phyloP scores from a whole-genome alignment of 2,329 filamentous ascomycete species.

The Colletotrichum navitas region DNA sequence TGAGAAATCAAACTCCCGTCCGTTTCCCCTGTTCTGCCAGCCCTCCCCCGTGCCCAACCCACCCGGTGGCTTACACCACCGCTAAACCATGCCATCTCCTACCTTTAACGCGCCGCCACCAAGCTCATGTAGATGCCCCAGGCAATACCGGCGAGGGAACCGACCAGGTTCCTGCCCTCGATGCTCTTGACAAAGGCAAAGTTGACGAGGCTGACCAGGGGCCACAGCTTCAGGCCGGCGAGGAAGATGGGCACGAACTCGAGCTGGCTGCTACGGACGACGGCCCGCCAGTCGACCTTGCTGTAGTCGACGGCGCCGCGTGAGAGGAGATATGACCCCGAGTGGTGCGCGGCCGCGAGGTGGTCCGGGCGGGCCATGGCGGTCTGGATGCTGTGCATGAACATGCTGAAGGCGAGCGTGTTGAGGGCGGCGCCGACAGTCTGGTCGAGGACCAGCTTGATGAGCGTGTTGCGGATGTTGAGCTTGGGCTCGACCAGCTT shows the following conservation, averaged over 20 bases:
- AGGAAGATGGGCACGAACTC: constrained; percentile 75
- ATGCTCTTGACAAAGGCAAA: constrained; percentile 78
- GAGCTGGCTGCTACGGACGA: constrained; percentile 58
- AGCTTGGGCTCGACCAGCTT: constrained; percentile 63
- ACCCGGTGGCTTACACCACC: background rate
- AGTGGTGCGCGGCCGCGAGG: constrained; percentile 52
- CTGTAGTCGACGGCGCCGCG: constrained; percentile 58
- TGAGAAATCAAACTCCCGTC: background rate
- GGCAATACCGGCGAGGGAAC: constrained; percentile 76
- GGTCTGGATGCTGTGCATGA: constrained; percentile 67
- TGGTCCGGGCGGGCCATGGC: constrained; percentile 57
- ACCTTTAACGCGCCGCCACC: constrained; percentile 55
- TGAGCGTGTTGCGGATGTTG: constrained; percentile 72
- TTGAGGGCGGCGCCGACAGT: constrained; percentile 75
- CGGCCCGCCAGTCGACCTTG: constrained; percentile 58
- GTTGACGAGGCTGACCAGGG: constrained; percentile 76
- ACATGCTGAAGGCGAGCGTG: constrained; percentile 72
- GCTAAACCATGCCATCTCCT: constrained; percentile 4
- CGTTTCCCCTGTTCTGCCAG: background rate
- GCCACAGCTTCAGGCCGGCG: constrained; percentile 80
- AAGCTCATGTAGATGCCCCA: constrained; percentile 85
- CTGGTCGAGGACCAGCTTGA: constrained; percentile 78
- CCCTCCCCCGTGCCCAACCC: background rate
- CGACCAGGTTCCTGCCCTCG: constrained; percentile 76
- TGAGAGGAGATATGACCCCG: constrained; percentile 47